Evolutionary conservation across 345 rosid genomes (phyloP).

Genomic region (Eucalyptus cloeziana): DNA sequence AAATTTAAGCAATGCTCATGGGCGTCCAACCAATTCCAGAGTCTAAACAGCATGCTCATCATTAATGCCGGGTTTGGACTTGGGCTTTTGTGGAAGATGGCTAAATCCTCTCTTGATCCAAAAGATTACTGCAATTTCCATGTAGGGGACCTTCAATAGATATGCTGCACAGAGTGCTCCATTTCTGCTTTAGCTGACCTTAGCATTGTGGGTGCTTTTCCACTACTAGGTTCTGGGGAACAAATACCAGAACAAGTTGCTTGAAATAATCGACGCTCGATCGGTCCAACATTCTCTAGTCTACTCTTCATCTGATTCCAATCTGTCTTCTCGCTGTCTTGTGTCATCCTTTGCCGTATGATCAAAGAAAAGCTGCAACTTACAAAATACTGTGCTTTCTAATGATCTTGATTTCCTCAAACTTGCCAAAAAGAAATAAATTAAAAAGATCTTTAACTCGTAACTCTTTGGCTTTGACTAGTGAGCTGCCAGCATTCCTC

Average conservation of each 20-base stretch:
- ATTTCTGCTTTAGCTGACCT: not conserved
- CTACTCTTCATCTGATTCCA: not conserved
- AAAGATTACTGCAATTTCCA: slow-evolving; percentile 81
- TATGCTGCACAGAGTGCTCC: not conserved
- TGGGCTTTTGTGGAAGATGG: slow-evolving; percentile 68
- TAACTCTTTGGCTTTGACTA: slow-evolving; percentile 1
- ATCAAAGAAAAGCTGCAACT: not conserved
- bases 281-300: slow-evolving; percentile 1
- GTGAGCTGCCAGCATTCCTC: slow-evolving; percentile 78
- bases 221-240: slow-evolving; percentile 65
- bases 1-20: not conserved
- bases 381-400: too few relatives aligned
- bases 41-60: slow-evolving; percentile 84
- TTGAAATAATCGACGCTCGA: slow-evolving; percentile 68
- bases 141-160: slow-evolving; percentile 15
- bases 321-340: not conserved
- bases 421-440: too few relatives aligned
- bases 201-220: not conserved
- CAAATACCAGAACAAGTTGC: slow-evolving; percentile 80
- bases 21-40: slow-evolving; percentile 19
- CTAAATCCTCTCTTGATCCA: slow-evolving; percentile 69
- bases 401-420: too few relatives aligned
- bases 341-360: not conserved
- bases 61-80: slow-evolving; percentile 83
- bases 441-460: not conserved